phyloP scores from a whole-genome alignment of 2,329 filamentous ascomycete genomes.

The Fusarium sacchari region DNA sequence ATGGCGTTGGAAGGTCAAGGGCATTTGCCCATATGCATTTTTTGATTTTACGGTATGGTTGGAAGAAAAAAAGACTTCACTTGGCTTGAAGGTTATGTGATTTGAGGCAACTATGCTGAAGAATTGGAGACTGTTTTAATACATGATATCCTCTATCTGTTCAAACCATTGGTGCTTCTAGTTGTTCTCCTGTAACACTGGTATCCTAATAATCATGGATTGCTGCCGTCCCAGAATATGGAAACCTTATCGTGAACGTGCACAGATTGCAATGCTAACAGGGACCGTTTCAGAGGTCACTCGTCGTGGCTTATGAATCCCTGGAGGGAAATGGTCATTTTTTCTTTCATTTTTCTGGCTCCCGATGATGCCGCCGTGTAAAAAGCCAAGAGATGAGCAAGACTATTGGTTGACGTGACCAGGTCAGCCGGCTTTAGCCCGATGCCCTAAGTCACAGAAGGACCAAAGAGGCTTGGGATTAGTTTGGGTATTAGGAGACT shows the following conservation, averaged over 20 bases:
- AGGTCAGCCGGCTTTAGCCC: conserved; percentile 27
- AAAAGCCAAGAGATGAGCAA: background rate
- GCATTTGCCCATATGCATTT: conserved; percentile 17
- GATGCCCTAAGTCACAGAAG: conserved; percentile 2
- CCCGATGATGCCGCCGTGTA: conserved; percentile 9
- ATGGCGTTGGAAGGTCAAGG: conserved; percentile 31
- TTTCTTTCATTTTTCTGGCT: conserved; percentile 4
- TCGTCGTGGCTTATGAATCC: background rate
- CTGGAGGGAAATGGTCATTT: conserved; percentile 14
- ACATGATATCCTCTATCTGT: conserved; percentile 25
- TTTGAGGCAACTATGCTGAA: conserved; percentile 17
- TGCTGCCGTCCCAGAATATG: background rate
- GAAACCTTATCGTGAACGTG: background rate
- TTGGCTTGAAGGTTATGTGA: conserved; percentile 17
- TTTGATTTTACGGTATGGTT: conserved; percentile 30
- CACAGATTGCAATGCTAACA: background rate
- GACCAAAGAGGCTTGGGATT: conserved; percentile 4
- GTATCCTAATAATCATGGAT: background rate
- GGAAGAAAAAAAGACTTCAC: conserved; percentile 40
- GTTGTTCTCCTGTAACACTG: background rate
- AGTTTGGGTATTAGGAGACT: background rate
- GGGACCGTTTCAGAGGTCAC: background rate
- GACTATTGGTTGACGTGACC: conserved; percentile 33
- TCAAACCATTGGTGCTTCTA: background rate
- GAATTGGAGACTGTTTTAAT: conserved; percentile 32